These are phyloP conservation scores for Leptographium lundbergii DNA, from an alignment of 2,329 filamentous ascomycete species.

Conservation along the genomic window DNA sequence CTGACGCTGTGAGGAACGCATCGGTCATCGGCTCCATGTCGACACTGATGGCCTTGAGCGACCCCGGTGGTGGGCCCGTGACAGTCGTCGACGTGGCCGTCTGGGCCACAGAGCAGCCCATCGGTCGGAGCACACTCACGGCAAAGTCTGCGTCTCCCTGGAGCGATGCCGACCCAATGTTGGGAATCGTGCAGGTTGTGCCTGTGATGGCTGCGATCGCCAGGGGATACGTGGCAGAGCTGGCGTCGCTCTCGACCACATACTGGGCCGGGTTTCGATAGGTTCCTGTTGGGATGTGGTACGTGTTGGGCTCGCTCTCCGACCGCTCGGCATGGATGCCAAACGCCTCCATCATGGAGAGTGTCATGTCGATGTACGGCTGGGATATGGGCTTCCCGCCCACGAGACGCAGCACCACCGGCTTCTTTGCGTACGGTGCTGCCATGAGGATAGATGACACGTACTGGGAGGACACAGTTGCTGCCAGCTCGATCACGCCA, in stretches of 20 bases:
- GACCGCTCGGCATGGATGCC: slow-evolving; percentile 72
- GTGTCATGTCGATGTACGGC: slow-evolving; percentile 97
- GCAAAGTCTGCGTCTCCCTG: slow-evolving; percentile 95
- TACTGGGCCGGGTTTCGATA: slow-evolving; percentile 83
- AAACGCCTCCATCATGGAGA: slow-evolving; percentile 92
- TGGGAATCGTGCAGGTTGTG: slow-evolving; percentile 89
- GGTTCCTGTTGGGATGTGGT: slow-evolving; percentile 74
- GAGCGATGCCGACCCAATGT: slow-evolving; percentile 83
- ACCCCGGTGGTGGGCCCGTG: slow-evolving; percentile 66
- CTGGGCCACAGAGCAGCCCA: slow-evolving; percentile 88
- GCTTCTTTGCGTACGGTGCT: slow-evolving; percentile 88
- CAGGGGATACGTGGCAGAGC: slow-evolving; percentile 90
- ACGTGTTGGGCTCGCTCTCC: slow-evolving; percentile 70
- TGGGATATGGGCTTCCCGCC: slow-evolving; percentile 98
- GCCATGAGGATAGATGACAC: slow-evolving; percentile 96
- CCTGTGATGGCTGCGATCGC: slow-evolving; percentile 92
- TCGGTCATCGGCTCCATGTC: slow-evolving; percentile 99
- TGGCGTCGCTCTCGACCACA: slow-evolving; percentile 90
- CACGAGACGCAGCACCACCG: slow-evolving; percentile 78
- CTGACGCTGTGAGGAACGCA: slow-evolving; percentile 89
- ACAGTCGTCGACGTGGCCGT: slow-evolving; percentile 80
- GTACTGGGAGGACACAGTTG: slow-evolving; percentile 97
- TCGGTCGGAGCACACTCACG: slow-evolving; percentile 74
- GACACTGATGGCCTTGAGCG: slow-evolving; percentile 62
- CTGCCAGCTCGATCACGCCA: slow-evolving; percentile 80